Evolutionary conservation across 2,329 filamentous ascomycete species (phyloP).

Genomic region (Zasmidium citrigriseum): DNA sequence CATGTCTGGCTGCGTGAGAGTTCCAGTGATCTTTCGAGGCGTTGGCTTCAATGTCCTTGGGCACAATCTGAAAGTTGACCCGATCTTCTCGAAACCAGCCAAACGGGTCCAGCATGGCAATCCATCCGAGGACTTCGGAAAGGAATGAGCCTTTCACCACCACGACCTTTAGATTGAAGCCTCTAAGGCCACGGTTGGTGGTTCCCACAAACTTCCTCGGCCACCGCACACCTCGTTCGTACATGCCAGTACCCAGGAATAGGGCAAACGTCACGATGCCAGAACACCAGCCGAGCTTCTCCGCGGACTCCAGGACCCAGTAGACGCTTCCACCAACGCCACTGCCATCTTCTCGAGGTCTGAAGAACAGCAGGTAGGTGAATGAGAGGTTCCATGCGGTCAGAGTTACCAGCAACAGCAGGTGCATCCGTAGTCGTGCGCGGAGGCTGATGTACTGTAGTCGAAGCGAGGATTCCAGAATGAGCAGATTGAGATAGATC

Average conservation of each 20-base stretch:
- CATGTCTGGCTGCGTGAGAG: constrained; percentile 37
- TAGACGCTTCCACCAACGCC: constrained; percentile 93
- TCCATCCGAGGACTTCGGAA: constrained; percentile 67
- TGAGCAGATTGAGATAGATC: constrained; percentile 96
- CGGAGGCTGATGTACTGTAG: constrained; percentile 90
- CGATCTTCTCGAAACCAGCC: constrained; percentile 35
- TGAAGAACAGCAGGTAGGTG: constrained; percentile 86
- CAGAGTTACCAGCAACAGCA: constrained; percentile 83
- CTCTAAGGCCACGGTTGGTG: constrained; percentile 84
- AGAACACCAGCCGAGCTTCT: constrained; percentile 89
- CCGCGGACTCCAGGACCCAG: constrained; percentile 87
- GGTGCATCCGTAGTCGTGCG: constrained; percentile 84
- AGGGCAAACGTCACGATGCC: constrained; percentile 84
- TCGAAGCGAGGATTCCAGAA: constrained; percentile 91
- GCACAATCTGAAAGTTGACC: constrained; percentile 38
- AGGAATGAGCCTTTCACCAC: constrained; percentile 81
- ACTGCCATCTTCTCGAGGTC: constrained; percentile 91
- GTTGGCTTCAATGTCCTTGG: constrained; percentile 43
- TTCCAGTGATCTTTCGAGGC: constrained; percentile 64
- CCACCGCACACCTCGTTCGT: constrained; percentile 93
- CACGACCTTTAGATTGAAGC: constrained; percentile 95
- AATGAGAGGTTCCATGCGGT: constrained; percentile 81
- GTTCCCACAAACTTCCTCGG: constrained; percentile 86
- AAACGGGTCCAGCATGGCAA: constrained; percentile 33
- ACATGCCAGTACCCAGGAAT: constrained; percentile 93